Evolutionary conservation across 106 monocot species (phyloP).

Genomic region (Narthecium ossifragum): DNA sequence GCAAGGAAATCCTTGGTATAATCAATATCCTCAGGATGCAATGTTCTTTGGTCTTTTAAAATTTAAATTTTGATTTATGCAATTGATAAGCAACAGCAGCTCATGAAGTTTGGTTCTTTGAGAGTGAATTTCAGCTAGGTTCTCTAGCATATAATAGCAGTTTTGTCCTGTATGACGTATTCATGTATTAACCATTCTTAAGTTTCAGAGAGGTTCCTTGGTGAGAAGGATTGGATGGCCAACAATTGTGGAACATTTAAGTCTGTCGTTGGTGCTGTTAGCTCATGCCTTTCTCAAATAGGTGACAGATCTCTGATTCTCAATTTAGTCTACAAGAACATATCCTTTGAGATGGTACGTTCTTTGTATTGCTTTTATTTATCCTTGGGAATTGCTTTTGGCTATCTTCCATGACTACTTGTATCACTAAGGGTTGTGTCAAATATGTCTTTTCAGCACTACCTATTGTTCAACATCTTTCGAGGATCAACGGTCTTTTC

Average conservation of each 20-base stretch:
- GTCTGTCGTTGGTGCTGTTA: constrained; percentile 26
- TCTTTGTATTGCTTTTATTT: background rate
- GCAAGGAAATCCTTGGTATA: too few species aligned
- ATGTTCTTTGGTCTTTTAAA: background rate
- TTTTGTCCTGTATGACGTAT: background rate
- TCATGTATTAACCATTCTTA: background rate
- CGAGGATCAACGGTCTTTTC: background rate
- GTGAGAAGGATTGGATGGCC: constrained; percentile 14
- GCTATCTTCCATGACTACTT: background rate
- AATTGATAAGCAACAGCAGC: background rate
- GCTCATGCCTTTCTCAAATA: constrained; percentile 48
- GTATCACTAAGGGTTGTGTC: background rate
- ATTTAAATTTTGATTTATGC: background rate
- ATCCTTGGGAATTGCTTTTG: background rate
- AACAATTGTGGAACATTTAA: constrained; percentile 34
- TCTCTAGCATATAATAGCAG: too few species aligned
- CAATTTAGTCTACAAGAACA: constrained; percentile 32
- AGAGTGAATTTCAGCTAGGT: too few species aligned
- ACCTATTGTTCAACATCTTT: background rate
- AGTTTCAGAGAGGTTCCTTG: constrained; percentile 24
- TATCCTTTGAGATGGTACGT: constrained; percentile 46
- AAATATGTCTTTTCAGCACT: background rate
- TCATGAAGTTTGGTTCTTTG: background rate
- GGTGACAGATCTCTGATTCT: constrained; percentile 61
- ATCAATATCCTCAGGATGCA: background rate